These are phyloP conservation scores for Urochloa ruziziensis DNA, from an alignment of 176 grass and related monocot genomes.

Conservation along the genomic window DNA sequence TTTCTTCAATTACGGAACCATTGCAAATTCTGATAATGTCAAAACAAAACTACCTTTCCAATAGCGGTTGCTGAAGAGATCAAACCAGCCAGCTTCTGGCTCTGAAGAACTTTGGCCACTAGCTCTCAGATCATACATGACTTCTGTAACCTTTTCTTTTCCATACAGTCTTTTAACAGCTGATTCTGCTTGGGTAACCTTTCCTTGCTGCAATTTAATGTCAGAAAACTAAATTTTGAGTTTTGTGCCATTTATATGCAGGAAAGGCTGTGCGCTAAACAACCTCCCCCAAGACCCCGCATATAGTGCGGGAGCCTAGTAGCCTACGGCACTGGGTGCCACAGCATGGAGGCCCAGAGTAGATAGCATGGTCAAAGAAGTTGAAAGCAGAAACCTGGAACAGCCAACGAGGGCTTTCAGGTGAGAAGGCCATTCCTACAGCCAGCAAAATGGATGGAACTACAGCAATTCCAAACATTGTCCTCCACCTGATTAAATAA, in stretches of 20 bases:
- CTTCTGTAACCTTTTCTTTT: conserved; percentile 82
- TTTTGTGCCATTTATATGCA: no score
- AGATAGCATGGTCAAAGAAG: not conserved
- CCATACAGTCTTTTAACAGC: conserved; percentile 92
- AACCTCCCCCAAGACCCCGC: no score
- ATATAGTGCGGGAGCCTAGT: no score
- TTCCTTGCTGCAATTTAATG: conserved; percentile 80
- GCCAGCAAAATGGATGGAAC: conserved; percentile 86
- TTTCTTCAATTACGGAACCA: conserved; percentile 9
- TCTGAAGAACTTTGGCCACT: conserved; percentile 70
- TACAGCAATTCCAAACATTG: conserved; percentile 82
- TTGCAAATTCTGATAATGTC: not conserved
- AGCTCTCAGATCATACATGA: conserved; percentile 87
- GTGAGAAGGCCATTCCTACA: conserved; percentile 87
- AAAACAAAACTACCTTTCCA: conserved; percentile 71
- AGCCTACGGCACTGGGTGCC: no score
- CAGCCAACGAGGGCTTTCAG: conserved; percentile 99
- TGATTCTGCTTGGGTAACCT: conserved; percentile 79
- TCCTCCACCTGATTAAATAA: conserved; percentile 90
- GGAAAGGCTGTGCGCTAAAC: no score
- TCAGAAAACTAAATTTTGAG: conserved; percentile 13
- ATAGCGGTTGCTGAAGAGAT: conserved; percentile 94
- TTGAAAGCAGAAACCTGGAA: conserved; percentile 73
- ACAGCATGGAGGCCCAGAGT: not conserved
- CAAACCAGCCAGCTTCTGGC: conserved; percentile 88